Base-by-base conservation (phyloP, 73 alveolate species). In the Paramecium caudatum region DNA sequence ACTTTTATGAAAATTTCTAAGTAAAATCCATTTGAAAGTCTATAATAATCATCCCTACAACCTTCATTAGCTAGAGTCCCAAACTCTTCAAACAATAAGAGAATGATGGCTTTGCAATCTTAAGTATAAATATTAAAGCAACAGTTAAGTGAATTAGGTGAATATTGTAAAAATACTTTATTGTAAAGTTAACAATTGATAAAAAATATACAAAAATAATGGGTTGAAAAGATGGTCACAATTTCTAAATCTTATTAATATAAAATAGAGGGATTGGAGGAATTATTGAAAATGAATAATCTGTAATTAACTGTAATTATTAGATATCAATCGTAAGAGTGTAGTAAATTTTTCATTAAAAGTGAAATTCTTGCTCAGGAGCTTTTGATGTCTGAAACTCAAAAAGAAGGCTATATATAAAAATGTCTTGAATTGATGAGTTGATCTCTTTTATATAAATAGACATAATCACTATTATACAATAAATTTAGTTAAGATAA, bases 371-470 rank as follows among this genome's bases (percentile, higher is more conserved):
- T 55, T 55, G 23, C 46, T 55, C n/a, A 55, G 30, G 80, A 55
- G n/a, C 30, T 55, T 27, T 16, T 55, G 9, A 37, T 55, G 23
- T 21, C 80, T 55, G 80, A 55, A 23, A 2, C 46, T 27, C n/a
- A 55, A 55, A 55, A 55, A 25, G 80, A 55, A 43, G 45, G 23
- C 80, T 55, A 55, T 21, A 27, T 27, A 27, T 55, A 55, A 55
- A 55, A 55, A 55, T 55, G 80, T 55, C 80, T 55, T 55, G 23
- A 37, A 55, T 55, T 55, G 30, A 27, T 55, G 30, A 55, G 45
- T 55, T 55, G 80, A 55, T 55, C 80, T 55, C 41, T n/a, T n/a
- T n/a, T n/a, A n/a, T n/a, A n/a, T n/a, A n/a, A n/a, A n/a, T n/a
- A n/a, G n/a, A n/a, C n/a, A n/a, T n/a, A n/a, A n/a, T n/a, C n/a